These are phyloP conservation scores for Leishmania tropica DNA, from an alignment of 208 protist species.

Conservation along the genomic window DNA sequence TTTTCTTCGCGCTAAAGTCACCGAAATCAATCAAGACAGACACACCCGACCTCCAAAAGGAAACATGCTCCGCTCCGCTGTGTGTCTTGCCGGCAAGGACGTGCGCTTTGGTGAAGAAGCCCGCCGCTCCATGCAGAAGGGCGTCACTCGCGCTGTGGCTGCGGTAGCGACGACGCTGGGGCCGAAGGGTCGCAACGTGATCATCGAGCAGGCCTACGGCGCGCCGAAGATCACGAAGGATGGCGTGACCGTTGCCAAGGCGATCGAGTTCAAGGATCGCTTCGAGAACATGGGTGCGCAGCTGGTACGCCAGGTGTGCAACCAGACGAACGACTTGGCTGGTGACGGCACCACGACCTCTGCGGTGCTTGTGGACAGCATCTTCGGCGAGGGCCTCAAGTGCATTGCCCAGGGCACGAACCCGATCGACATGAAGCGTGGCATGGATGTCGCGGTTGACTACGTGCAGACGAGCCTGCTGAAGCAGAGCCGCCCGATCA, in stretches of 20 bases:
- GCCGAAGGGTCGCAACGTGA: slow-evolving; percentile 99
- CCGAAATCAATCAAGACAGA: background rate
- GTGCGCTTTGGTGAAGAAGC: slow-evolving; percentile 95
- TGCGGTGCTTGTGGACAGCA: slow-evolving; percentile 98
- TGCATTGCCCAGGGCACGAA: slow-evolving; percentile 98
- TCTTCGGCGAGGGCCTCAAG: slow-evolving; percentile 98
- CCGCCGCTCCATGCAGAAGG: slow-evolving; percentile 93
- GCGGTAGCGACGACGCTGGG: slow-evolving; percentile 98
- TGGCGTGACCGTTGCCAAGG: slow-evolving; percentile 99
- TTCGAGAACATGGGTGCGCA: slow-evolving; percentile 99
- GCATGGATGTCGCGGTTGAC: slow-evolving; percentile 98
- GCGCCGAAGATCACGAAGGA: slow-evolving; percentile 99
- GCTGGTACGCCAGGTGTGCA: slow-evolving; percentile 96
- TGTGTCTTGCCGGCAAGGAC: slow-evolving; percentile 90
- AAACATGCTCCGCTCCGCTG: slow-evolving; percentile 59
- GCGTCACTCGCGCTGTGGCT: slow-evolving; percentile 96
- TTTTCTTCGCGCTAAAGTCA: background rate
- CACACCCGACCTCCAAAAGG: slow-evolving; percentile 1
- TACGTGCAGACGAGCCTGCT: slow-evolving; percentile 89
- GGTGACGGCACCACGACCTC: slow-evolving; percentile 99
- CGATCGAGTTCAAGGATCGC: slow-evolving; percentile 98
- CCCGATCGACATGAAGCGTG: slow-evolving; percentile 99
- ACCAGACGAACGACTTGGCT: slow-evolving; percentile 98
- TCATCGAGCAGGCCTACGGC: slow-evolving; percentile 98
- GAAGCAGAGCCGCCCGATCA: slow-evolving; percentile 92